These are phyloP conservation scores for Agrostemma githago DNA, from an alignment of 148 eudicot species.

Conservation along the genomic window DNA sequence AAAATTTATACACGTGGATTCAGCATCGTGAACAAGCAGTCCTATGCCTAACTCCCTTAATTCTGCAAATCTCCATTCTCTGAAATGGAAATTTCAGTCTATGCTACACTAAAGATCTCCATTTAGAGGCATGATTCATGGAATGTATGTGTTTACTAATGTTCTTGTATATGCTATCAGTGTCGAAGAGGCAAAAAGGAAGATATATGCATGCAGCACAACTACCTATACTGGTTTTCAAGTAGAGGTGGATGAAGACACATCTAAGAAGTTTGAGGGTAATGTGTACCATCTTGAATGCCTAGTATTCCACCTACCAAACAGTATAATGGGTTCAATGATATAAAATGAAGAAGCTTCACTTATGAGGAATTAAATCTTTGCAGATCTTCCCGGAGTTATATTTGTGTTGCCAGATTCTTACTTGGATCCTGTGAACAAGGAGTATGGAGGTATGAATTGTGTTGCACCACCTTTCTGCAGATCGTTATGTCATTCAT, in stretches of 20 bases:
- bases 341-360: background rate
- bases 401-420: constrained; percentile 90
- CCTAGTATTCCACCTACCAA: background rate
- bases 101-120: background rate
- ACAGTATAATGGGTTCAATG: background rate
- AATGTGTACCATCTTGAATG: constrained; percentile 1
- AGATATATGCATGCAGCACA: constrained; percentile 88
- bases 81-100: background rate
- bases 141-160: background rate
- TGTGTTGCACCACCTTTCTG: background rate
- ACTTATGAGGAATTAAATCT: background rate
- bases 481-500: background rate
- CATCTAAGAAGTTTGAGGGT: constrained; percentile 72
- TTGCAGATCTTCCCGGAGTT: constrained; percentile 75
- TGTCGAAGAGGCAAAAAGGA: constrained; percentile 90
- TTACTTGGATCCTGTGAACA: constrained; percentile 89
- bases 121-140: background rate
- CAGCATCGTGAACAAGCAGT: background rate
- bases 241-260: constrained; percentile 68
- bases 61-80: background rate
- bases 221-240: constrained; percentile 84
- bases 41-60: background rate
- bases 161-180: constrained; percentile 29
- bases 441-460: constrained; percentile 85
- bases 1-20: background rate